phyloP scores from a whole-genome alignment of 1,284 basidiomycete species.

The Trametes sp. region DNA sequence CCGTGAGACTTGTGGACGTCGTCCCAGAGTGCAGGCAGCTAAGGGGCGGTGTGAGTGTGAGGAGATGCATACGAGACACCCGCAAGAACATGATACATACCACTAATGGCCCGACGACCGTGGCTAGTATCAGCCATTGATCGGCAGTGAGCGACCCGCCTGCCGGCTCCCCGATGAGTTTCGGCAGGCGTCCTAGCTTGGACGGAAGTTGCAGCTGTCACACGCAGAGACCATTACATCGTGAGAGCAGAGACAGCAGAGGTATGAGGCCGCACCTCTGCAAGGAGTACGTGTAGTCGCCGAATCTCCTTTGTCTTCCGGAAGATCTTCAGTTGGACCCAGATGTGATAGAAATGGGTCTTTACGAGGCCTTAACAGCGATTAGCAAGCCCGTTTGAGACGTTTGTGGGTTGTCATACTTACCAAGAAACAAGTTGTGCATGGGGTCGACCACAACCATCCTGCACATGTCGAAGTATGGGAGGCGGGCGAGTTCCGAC shows the following conservation, averaged over 20 bases:
- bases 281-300: not conserved
- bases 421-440: slow-evolving; percentile 42
- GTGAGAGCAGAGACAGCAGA: not conserved
- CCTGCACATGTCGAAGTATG: slow-evolving; percentile 39
- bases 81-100: not conserved
- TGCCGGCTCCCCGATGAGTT: slow-evolving; percentile 42
- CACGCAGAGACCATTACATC: no score
- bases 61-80: not conserved
- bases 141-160: slow-evolving; percentile 47
- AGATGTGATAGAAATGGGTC: slow-evolving; percentile 40
- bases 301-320: slow-evolving; percentile 7
- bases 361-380: slow-evolving; percentile 40
- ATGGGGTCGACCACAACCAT: slow-evolving; percentile 42
- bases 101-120: slow-evolving; percentile 36
- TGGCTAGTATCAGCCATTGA: slow-evolving; percentile 42
- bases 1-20: not conserved
- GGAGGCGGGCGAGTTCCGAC: slow-evolving; percentile 36
- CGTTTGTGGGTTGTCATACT: not conserved
- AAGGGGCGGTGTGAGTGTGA: not conserved
- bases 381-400: not conserved
- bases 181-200: slow-evolving; percentile 39
- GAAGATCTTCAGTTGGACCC: slow-evolving; percentile 8
- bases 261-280: not conserved
- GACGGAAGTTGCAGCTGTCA: slow-evolving; percentile 34
- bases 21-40: slow-evolving; percentile 4